Conservation (phyloP, 169 alveolate genomes). For the Cryptosporidium meleagridis region DNA sequence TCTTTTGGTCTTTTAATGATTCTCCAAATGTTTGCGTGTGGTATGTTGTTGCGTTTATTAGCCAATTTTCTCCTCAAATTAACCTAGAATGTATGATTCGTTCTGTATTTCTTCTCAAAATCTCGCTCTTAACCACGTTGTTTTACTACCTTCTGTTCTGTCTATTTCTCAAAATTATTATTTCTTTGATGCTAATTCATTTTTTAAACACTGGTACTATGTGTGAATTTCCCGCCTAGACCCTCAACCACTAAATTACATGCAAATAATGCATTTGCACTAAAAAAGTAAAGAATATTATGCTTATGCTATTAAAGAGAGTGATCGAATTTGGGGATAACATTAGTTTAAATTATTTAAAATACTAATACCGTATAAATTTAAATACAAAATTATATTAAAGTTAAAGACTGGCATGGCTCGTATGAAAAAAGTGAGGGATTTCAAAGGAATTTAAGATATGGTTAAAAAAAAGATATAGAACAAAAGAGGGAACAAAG, state of each 20-base stretch:
- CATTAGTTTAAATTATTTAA: background rate
- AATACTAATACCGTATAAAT: background rate
- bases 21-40: too few species aligned
- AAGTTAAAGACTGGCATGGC: background rate
- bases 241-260: background rate
- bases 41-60: too few species aligned
- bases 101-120: too few species aligned
- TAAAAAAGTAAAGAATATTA: background rate
- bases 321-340: background rate
- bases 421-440: constrained; percentile 13
- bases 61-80: too few species aligned
- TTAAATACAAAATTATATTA: background rate
- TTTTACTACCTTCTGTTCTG: background rate
- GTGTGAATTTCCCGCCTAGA: background rate
- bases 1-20: too few species aligned
- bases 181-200: too few species aligned
- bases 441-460: background rate
- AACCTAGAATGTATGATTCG: too few species aligned
- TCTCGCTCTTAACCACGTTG: too few species aligned
- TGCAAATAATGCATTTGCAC: background rate
- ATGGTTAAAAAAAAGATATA: background rate
- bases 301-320: background rate
- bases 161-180: background rate
- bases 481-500: background rate
- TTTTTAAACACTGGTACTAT: background rate